A percentile compares a stretch with the other conserved stretches of the same genome.
Evolutionary conservation across 768 basidiomycete species (phyloP).

Genomic region (Russula sp.): DNA sequence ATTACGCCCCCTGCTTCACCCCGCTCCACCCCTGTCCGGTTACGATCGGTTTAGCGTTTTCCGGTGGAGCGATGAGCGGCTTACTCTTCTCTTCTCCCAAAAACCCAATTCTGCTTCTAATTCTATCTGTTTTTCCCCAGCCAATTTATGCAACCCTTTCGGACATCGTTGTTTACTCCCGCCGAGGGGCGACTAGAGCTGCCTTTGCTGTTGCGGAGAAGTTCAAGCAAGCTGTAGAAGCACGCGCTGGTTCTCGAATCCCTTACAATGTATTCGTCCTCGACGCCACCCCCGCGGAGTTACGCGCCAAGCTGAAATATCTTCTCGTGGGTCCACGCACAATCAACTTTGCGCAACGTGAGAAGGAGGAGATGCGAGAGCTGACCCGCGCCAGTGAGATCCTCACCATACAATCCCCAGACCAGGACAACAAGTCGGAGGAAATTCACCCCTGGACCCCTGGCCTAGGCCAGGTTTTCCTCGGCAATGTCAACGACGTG

Average conservation of each 20-base stretch:
- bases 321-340: constrained; percentile 54
- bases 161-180: constrained; percentile 85
- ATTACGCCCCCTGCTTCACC: background rate
- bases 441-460: constrained; percentile 35
- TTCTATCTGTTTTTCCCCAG: constrained; percentile 33
- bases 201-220: constrained; percentile 57
- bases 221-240: constrained; percentile 56
- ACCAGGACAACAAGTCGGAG: constrained; percentile 31
- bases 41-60: constrained; percentile 16
- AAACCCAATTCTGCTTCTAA: constrained; percentile 29
- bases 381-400: constrained; percentile 82
- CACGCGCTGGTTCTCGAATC: constrained; percentile 36
- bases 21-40: constrained; percentile 10
- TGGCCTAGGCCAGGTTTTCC: constrained; percentile 58
- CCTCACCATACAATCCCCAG: constrained; percentile 35
- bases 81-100: constrained; percentile 2
- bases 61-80: background rate
- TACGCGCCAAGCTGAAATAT: constrained; percentile 43
- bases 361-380: constrained; percentile 87
- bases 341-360: constrained; percentile 75
- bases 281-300: constrained; percentile 44
- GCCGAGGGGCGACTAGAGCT: constrained; percentile 49
- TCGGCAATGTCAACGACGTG: constrained; percentile 82
- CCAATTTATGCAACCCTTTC: constrained; percentile 84
- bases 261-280: constrained; percentile 77